Evolutionary conservation across 306 rosid genomes (phyloP).

Genomic region (Begonia masoniana): DNA sequence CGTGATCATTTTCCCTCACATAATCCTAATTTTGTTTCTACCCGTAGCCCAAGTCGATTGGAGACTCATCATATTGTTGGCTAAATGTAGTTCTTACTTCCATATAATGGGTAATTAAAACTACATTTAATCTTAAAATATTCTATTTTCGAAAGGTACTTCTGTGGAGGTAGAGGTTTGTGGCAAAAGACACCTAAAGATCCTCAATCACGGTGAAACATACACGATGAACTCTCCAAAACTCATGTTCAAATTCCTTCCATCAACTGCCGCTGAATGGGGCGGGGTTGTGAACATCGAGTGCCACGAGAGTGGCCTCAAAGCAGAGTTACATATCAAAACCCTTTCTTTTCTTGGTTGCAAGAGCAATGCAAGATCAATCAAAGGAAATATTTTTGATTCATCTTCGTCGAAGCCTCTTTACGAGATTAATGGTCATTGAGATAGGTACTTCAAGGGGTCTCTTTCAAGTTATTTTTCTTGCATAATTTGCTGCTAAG

Average conservation of each 20-base stretch:
- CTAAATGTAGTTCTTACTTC: not conserved
- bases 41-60: no score
- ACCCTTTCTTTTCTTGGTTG: not conserved
- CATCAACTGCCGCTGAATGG: not conserved
- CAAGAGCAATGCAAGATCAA: not conserved
- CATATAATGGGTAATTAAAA: no score
- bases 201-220: constrained; percentile 64
- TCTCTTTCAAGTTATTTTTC: not conserved
- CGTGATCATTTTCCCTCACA: no score
- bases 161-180: constrained; percentile 45
- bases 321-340: not conserved
- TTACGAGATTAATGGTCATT: constrained; percentile 68
- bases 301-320: not conserved
- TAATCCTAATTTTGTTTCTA: no score
- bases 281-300: not conserved
- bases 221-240: constrained; percentile 62
- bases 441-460: constrained; percentile 54
- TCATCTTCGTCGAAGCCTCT: constrained; percentile 28
- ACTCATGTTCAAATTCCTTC: constrained; percentile 8
- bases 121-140: not conserved
- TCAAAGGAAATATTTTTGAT: not conserved
- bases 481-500: not conserved
- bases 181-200: constrained; percentile 59
- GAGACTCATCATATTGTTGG: no score
- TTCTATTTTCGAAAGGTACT: constrained; percentile 35